Base-by-base conservation (phyloP, 2,329 filamentous ascomycete species). In the Pochonia chlamydosporia region DNA sequence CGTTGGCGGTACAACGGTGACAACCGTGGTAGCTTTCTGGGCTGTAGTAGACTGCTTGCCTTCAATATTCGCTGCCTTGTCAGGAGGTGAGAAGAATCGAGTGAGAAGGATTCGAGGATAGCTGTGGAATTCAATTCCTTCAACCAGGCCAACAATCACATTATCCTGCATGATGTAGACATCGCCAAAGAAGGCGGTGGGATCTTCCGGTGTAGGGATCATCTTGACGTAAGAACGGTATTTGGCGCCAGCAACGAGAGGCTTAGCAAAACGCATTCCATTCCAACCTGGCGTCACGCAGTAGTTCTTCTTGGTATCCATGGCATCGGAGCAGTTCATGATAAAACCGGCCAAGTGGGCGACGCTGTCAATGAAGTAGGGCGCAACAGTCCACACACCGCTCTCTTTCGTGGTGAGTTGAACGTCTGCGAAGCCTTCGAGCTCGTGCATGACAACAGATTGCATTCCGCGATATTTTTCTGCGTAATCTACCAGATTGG, bases 101-200 rank as follows among this genome's bases (percentile, higher is more conserved):
- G 85, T 84, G 50, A 87, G 71, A 21, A 83, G 72, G 56, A 78
- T 77, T 56, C 84, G 81, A 30, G 83, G 82, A 46, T 85, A 83
- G 54, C 78, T 73, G 61, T 81, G 78, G 70, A 87, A 86, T 63
- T 80, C 79, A 52, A 85, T 74, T 39, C 81, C 81, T 39, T 70
- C 71, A 28, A 63, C 63, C n/a, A 76, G 57, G 49, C 73, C 74
- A 18, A 78, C 68, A 41, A 77, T 66, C 47, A 57, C 68, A 35
- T 73, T 70, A 39, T 72, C 70, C 36, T 80, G 74, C 44, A 80
- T 75, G 52, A 81, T 62, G 56, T 78, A 79, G 5, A 72, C 75
- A 52, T 81, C 76, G 47, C 78, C 78, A 24, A 70, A 63, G 40
- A 49, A 54, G 60, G 74, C 71, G 43, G 63, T 70, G n/a, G 44